Evolutionary conservation across 306 rosid genomes (phyloP).

Genomic region (Phaseolus lunatus): DNA sequence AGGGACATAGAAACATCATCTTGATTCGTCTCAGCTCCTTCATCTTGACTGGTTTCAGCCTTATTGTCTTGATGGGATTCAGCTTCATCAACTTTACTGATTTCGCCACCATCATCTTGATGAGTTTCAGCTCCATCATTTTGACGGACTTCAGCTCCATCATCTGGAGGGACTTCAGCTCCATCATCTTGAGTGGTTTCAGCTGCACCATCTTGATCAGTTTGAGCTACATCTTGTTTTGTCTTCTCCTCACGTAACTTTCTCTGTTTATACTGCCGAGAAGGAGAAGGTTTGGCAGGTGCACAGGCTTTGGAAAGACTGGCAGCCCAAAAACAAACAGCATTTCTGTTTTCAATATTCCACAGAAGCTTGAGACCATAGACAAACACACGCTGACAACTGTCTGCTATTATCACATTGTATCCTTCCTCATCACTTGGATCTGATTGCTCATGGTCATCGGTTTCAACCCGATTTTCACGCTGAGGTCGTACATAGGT

Average conservation of each 20-base stretch:
- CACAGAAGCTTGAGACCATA: slow-evolving; percentile 94
- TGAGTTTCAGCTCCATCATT: slow-evolving; percentile 52
- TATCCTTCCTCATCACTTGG: slow-evolving; percentile 96
- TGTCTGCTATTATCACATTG: slow-evolving; percentile 95
- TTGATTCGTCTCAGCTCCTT: slow-evolving; percentile 52
- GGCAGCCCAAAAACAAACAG: slow-evolving; percentile 76
- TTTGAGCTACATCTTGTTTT: slow-evolving; percentile 53
- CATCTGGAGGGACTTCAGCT: slow-evolving; percentile 59
- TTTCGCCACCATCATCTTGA: slow-evolving; percentile 51
- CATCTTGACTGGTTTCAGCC: slow-evolving; percentile 44
- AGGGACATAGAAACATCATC: slow-evolving; percentile 59
- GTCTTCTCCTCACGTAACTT: slow-evolving; percentile 70
- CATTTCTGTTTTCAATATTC: slow-evolving; percentile 94
- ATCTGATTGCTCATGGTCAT: slow-evolving; percentile 75
- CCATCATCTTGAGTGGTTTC: slow-evolving; percentile 57
- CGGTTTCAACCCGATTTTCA: slow-evolving; percentile 68
- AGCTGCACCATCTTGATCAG: slow-evolving; percentile 52
- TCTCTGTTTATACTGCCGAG: slow-evolving; percentile 79
- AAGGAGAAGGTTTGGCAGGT: slow-evolving; percentile 94
- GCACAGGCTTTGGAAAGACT: slow-evolving; percentile 71
- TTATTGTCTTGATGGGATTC: slow-evolving; percentile 56
- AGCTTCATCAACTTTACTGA: slow-evolving; percentile 58
- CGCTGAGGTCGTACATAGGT: slow-evolving; percentile 59
- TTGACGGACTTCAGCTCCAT: slow-evolving; percentile 50
- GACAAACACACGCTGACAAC: slow-evolving; percentile 85